Conservation (phyloP, 768 basidiomycete genomes). For the Lentinus brumalis region DNA sequence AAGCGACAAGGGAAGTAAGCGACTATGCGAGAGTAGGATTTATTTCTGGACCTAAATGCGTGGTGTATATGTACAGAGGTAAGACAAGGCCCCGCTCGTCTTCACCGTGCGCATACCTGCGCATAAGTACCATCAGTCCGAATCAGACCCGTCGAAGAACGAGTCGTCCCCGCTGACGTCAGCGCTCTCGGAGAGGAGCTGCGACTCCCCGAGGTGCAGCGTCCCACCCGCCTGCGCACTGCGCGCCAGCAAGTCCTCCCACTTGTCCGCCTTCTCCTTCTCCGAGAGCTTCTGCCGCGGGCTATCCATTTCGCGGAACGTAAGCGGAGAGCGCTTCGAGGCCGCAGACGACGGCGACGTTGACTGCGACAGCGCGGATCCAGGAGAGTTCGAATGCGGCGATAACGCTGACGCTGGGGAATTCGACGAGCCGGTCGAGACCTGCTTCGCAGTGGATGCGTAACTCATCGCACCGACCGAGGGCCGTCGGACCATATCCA, state of each 20-base stretch:
- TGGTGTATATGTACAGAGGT: not conserved
- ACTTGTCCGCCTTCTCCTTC: conserved; percentile 69
- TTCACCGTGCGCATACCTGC: not conserved
- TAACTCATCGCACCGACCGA: conserved; percentile 32
- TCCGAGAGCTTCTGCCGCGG: conserved; percentile 52
- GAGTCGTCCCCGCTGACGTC: conserved; percentile 12
- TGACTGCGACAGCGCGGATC: conserved; percentile 9
- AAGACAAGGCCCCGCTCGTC: not conserved
- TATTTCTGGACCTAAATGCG: not conserved
- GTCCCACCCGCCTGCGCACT: conserved; percentile 77
- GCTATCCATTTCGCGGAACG: conserved; percentile 50
- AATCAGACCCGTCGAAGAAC: conserved; percentile 5
- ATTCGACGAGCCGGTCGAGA: conserved; percentile 9
- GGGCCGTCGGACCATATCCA: conserved; percentile 13
- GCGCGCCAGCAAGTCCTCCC: conserved; percentile 67
- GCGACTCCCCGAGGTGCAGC: conserved; percentile 53
- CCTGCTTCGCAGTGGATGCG: conserved; percentile 29
- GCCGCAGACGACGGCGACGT: conserved; percentile 24
- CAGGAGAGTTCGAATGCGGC: conserved; percentile 9
- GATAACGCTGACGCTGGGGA: conserved; percentile 24
- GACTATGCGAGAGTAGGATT: not conserved
- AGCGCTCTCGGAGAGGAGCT: conserved; percentile 44
- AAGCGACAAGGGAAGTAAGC: not conserved
- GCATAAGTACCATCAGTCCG: not conserved
- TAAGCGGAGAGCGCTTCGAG: conserved; percentile 36